Evolutionary conservation across 1,284 basidiomycete species (phyloP).

Genomic region (Rhodotorula sp.): DNA sequence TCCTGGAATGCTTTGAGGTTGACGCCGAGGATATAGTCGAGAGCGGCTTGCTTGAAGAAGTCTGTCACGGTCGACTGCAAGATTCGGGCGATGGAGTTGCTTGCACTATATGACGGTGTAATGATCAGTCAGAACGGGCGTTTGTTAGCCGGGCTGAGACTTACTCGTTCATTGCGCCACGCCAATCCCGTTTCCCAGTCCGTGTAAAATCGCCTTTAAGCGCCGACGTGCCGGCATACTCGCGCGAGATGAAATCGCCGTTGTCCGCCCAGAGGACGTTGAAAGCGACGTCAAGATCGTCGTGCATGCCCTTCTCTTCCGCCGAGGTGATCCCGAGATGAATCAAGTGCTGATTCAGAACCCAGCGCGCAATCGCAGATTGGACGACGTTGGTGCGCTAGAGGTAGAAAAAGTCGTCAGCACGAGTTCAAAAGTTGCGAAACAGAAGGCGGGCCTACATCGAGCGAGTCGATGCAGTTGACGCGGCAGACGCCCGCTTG

Average conservation of each 20-base stretch:
- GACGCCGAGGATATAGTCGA: conserved; percentile 82
- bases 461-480: conserved; percentile 82
- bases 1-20: conserved; percentile 85
- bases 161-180: conserved; percentile 79
- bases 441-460: background rate
- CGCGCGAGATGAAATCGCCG: conserved; percentile 69
- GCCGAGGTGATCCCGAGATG: conserved; percentile 66
- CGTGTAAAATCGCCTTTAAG: conserved; percentile 96
- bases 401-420: conserved; percentile 55
- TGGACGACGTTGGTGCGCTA: conserved; percentile 80
- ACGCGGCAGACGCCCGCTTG: conserved; percentile 78
- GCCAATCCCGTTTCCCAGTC: conserved; percentile 89
- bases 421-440: no score
- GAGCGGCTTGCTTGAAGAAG: conserved; percentile 78
- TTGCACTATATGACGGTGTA: background rate
- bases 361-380: conserved; percentile 83
- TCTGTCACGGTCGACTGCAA: conserved; percentile 59
- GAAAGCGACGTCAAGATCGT: conserved; percentile 71
- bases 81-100: conserved; percentile 61
- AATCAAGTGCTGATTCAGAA: conserved; percentile 74
- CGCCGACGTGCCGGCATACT: conserved; percentile 84
- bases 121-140: background rate
- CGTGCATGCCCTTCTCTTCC: conserved; percentile 54
- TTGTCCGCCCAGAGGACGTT: conserved; percentile 97
- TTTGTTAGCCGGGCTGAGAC: background rate